Percentiles rank a stretch among this genome's conserved stretches.
Conservation (phyloP, 2,329 filamentous ascomycete genomes). For the Eutypa lata region DNA sequence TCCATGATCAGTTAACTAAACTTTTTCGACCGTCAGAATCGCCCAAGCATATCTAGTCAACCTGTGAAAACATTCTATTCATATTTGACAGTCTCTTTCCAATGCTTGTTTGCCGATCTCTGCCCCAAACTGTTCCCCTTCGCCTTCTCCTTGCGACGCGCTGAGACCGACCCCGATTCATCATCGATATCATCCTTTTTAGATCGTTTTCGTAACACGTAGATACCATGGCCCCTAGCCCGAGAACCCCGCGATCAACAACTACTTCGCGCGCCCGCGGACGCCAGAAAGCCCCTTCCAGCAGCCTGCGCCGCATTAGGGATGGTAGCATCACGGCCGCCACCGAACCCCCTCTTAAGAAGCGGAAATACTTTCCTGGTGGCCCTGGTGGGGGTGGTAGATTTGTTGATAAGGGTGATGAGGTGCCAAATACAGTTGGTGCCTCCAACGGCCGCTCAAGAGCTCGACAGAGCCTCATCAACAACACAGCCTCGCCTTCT, state of each 20-base stretch:
- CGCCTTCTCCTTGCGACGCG: conserved; percentile 31
- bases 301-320: conserved; percentile 28
- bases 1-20: background rate
- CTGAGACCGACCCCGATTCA: conserved; percentile 23
- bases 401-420: conserved; percentile 71
- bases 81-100: conserved; percentile 14
- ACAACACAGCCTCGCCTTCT: conserved; percentile 44
- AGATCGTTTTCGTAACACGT: conserved; percentile 3
- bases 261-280: conserved; percentile 22
- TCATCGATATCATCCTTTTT: conserved; percentile 12
- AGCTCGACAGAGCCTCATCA: conserved; percentile 47
- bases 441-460: conserved; percentile 51
- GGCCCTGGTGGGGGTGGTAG: conserved; percentile 82
- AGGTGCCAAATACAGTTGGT: conserved; percentile 50
- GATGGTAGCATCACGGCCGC: conserved; percentile 33
- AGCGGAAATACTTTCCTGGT: conserved; percentile 77
- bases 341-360: conserved; percentile 65
- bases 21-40: background rate
- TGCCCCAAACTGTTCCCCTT: conserved; percentile 24
- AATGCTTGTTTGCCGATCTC: conserved; percentile 30
- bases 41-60: background rate
- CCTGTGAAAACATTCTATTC: background rate
- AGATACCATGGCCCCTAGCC: conserved; percentile 28
- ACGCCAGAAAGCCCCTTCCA: conserved; percentile 17
- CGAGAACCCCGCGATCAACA: conserved; percentile 27